Conservation (phyloP, 192 early-diverging fungal species). For the Dimargaris cristalligena region DNA sequence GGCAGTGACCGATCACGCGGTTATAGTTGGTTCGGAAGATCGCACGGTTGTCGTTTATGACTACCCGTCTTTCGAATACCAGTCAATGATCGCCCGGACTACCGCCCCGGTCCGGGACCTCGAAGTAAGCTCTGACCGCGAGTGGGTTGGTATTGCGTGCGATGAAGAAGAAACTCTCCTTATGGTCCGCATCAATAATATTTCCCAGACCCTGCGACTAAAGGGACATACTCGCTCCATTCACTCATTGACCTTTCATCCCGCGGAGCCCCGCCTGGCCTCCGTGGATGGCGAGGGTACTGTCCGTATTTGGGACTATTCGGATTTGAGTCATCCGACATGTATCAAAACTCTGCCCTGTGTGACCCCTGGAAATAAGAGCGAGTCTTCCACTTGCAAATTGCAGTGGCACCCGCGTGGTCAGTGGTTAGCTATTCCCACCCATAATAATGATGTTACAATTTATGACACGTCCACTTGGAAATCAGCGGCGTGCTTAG, state of each 20-base stretch:
- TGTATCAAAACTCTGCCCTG: constrained; percentile 21
- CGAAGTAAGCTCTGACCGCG: constrained; percentile 21
- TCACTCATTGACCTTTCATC: constrained; percentile 20
- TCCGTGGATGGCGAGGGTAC: constrained; percentile 44
- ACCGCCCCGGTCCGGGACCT: constrained; percentile 25
- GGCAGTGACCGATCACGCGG: not conserved
- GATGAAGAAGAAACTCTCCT: constrained; percentile 23
- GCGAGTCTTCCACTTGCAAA: constrained; percentile 22
- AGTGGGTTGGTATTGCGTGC: constrained; percentile 24
- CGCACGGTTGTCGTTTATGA: constrained; percentile 3
- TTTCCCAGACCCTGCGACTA: constrained; percentile 19
- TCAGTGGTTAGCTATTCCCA: constrained; percentile 37
- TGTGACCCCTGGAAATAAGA: constrained; percentile 23
- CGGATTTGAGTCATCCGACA: constrained; percentile 18
- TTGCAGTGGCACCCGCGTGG: constrained; percentile 50
- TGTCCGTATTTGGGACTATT: constrained; percentile 42
- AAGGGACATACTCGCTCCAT: constrained; percentile 20
- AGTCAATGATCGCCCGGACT: constrained; percentile 11
- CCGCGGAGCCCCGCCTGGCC: constrained; percentile 18
- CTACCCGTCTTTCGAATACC: not conserved
- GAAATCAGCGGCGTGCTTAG: constrained; percentile 18
- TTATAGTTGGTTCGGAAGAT: constrained; percentile 3
- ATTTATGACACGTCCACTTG: constrained; percentile 21
- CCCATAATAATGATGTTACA: constrained; percentile 22
- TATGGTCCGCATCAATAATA: constrained; percentile 24